Conservation (phyloP, 2,329 filamentous ascomycete genomes). For the Curvularia lunata region DNA sequence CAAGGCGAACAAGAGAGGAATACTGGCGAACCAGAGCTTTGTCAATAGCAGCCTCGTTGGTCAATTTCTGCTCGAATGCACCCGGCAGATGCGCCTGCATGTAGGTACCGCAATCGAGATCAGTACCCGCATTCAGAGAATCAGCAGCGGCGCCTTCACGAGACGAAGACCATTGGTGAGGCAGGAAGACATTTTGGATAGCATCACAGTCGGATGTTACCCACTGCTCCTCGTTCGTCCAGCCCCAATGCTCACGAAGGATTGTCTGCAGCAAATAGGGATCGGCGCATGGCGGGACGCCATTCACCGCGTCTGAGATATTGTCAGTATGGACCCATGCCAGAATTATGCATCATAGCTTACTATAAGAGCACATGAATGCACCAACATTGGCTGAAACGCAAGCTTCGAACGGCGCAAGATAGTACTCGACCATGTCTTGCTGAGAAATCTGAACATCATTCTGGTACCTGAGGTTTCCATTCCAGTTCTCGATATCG, state of each 20-base stretch:
- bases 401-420: conserved; percentile 66
- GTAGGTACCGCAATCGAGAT: conserved; percentile 33
- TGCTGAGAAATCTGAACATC: conserved; percentile 65
- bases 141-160: conserved; percentile 37
- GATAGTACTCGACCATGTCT: conserved; percentile 72
- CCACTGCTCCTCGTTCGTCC: conserved; percentile 66
- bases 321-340: conserved; percentile 34
- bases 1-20: conserved; percentile 61
- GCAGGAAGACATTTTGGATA: conserved; percentile 63
- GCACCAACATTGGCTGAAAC: conserved; percentile 55
- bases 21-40: conserved; percentile 61
- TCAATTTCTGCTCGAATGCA: conserved; percentile 24
- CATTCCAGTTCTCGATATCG: conserved; percentile 43
- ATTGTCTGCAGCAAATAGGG: conserved; percentile 68
- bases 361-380: conserved; percentile 62
- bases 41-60: conserved; percentile 56
- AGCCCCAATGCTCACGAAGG: conserved; percentile 70
- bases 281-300: conserved; percentile 68
- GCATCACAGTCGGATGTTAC: conserved; percentile 71
- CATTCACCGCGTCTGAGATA: conserved; percentile 65
- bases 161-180: conserved; percentile 49
- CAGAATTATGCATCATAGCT: not conserved
- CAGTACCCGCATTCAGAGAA: conserved; percentile 37
- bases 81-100: conserved; percentile 31
- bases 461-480: conserved; percentile 54